These are phyloP conservation scores for Rostrohypoxylon terebratum DNA, from an alignment of 495 filamentous ascomycete genomes.

Conservation along the genomic window DNA sequence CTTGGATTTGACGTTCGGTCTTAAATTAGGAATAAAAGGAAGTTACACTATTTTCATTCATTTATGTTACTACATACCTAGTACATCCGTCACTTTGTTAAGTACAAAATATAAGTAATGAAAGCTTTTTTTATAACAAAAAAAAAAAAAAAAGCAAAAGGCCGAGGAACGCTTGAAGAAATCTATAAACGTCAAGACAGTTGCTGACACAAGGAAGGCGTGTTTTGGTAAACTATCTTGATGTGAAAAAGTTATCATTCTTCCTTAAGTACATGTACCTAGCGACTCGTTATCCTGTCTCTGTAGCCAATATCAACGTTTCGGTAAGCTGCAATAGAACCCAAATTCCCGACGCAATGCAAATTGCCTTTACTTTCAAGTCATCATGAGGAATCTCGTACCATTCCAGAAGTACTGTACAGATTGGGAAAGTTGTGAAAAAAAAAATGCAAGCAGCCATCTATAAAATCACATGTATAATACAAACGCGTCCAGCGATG, in stretches of 20 bases:
- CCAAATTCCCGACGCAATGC: neutral
- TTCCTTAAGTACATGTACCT: neutral
- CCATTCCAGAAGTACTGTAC: constrained; percentile 43
- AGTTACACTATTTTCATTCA: neutral
- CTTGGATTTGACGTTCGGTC: too few relatives aligned
- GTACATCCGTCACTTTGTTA: too few relatives aligned
- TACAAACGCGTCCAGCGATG: constrained; percentile 29
- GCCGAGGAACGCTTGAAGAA: too few relatives aligned
- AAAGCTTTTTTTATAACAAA: too few relatives aligned
- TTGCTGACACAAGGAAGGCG: too few relatives aligned
- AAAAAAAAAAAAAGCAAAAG: too few relatives aligned
- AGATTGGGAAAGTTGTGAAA: constrained; percentile 39
- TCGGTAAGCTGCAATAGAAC: neutral
- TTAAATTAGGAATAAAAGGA: too few relatives aligned
- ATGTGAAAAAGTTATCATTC: neutral
- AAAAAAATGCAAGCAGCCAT: constrained; percentile 30
- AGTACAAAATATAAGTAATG: too few relatives aligned
- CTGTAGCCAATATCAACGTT: neutral
- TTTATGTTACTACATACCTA: too few relatives aligned
- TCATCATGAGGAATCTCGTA: constrained; percentile 31
- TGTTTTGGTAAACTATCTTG: neutral
- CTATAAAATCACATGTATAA: constrained; percentile 38
- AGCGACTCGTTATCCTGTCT: neutral
- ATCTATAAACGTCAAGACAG: too few relatives aligned
- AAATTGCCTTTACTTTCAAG: neutral